Evolutionary conservation across 305 asterid genomes (phyloP).

Genomic region (Fraxinus dipetala): DNA sequence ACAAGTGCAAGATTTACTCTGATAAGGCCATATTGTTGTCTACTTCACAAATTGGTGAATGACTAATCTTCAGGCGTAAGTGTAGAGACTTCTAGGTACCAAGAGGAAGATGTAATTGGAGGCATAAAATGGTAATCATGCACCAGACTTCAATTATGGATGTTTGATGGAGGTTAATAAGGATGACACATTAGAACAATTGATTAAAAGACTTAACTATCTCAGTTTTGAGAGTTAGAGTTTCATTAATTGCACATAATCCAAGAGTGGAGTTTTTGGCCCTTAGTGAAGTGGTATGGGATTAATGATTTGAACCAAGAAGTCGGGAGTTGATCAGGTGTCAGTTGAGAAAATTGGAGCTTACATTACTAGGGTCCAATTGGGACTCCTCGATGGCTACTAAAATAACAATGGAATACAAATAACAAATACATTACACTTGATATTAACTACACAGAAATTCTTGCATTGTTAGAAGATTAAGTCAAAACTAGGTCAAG

Average conservation of each 20-base stretch:
- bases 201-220: background rate
- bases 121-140: background rate
- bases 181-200: background rate
- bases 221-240: background rate
- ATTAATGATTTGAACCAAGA: background rate
- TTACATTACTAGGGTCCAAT: background rate
- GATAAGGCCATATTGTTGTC: background rate
- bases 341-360: background rate
- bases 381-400: background rate
- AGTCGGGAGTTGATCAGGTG: background rate
- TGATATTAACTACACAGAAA: background rate
- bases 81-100: background rate
- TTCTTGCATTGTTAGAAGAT: background rate
- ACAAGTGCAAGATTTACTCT: background rate
- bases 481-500: background rate
- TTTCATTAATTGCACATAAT: background rate
- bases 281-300: background rate
- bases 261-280: background rate
- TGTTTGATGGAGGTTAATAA: background rate
- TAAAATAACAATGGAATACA: background rate
- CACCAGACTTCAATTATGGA: background rate
- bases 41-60: background rate
- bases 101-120: background rate
- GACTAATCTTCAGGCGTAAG: background rate
- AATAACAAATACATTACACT: background rate